Conservation (phyloP, 1,139 yeast species). For the Groenewaldozyma sp. region DNA sequence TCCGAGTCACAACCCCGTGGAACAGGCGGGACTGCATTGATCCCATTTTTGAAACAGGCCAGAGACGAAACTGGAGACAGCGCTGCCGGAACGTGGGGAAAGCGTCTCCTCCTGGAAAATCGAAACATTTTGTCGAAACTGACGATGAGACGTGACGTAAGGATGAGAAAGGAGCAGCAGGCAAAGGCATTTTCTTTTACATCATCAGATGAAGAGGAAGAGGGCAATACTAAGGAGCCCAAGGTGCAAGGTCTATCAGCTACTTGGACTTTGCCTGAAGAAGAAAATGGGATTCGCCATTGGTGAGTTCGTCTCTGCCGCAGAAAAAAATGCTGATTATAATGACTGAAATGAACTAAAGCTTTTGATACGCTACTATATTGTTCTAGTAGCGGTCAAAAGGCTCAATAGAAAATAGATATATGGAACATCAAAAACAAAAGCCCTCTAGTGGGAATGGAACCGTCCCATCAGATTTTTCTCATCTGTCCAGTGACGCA, state of each 20-base stretch:
- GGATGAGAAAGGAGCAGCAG: not conserved
- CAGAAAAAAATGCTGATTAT: too few species aligned
- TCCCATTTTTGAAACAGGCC: slow-evolving; percentile 89
- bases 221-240: slow-evolving; percentile 3
- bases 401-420: not conserved
- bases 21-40: slow-evolving; percentile 87
- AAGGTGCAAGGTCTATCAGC: slow-evolving; percentile 20
- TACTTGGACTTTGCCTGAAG: slow-evolving; percentile 19
- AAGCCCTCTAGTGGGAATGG: slow-evolving; percentile 13
- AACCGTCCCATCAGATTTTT: slow-evolving; percentile 20
- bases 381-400: too few species aligned
- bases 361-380: too few species aligned
- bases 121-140: slow-evolving; percentile 10
- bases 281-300: slow-evolving; percentile 19
- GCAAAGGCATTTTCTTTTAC: slow-evolving; percentile 10
- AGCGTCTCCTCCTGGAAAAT: slow-evolving; percentile 52
- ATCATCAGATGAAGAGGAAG: slow-evolving; percentile 16
- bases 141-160: slow-evolving; percentile 5
- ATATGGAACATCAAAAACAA: not conserved
- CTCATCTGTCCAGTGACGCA: slow-evolving; percentile 39
- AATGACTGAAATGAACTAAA: too few species aligned
- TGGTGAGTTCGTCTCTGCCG: slow-evolving; percentile 14
- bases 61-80: slow-evolving; percentile 92
- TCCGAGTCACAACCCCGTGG: slow-evolving; percentile 57
- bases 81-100: slow-evolving; percentile 88